Evolutionary conservation across 768 basidiomycete species (phyloP), one percentile per base, ranked within the genome.

Genomic region (Albatrellus ellisii): DNA sequence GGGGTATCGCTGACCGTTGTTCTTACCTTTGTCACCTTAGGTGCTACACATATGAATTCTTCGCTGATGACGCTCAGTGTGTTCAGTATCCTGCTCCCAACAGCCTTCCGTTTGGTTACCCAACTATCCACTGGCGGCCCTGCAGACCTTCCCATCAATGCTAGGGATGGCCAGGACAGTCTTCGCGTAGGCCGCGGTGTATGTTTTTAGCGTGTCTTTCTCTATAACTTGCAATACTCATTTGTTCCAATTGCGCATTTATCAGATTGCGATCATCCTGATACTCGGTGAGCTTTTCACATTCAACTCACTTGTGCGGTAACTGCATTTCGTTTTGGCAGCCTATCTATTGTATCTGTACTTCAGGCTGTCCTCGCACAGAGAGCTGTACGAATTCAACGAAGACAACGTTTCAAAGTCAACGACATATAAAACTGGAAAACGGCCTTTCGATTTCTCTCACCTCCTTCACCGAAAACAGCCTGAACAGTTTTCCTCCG

Each of bases 51-150:
- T 54, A 54, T 83, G 31, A 84, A 86, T 58, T 73, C 79, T 1
- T 85, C 86, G 2, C 57, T 89, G 10, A 61, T 89, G 42, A 79
- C 73, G 22, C 65, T 89, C 39, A 84, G 84, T 50, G 86, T 88
- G 39, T 78, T 84, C 52, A 85, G 77, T 40, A 66, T 88, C 8
- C 65, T 89, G 7, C 62, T 89, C n/a, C 85, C 85, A 5, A 83
- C 83, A 21, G 86, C 82, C 1, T 91, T 84, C 59, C 79, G 86
- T 48, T 70, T 80, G 47, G 63, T 72, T 21, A 59, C 64, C 14
- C 41, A 51, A 15, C 0, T 28, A 20, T 6, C 38, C 3, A 29
- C 31, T 21, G 47, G n/a, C 10, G 2, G 21, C n/a, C 45, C 28
- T 29, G 55, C 50, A 27, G 47, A 43, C 22, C 45, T 17, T 43